Base-by-base conservation (phyloP, 2,329 filamentous ascomycete species). In the Sporothrix curviconia region DNA sequence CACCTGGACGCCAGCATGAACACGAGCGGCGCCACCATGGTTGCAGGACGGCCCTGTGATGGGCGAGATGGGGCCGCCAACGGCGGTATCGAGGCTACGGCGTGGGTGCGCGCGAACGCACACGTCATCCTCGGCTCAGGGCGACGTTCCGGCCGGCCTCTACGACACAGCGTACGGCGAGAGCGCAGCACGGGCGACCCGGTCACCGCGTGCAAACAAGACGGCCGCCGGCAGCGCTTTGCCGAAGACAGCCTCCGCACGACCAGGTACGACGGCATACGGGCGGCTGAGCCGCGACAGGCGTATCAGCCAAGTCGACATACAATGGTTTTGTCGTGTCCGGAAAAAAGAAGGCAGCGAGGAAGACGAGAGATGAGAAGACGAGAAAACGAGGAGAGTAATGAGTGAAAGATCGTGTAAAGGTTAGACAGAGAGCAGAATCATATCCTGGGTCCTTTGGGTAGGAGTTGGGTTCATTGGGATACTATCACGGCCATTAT, bases 151-250 rank as follows among this genome's bases (percentile, higher is more conserved):
- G 6, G 28, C 30, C 9, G 53, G 24, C 46, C 30, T 36, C n/a
- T 51, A 46, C 37, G 47, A 50, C 25, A 56, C 15, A 19, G 36
- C 44, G 22, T 62, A 62, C 36, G 55, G 53, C 57, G 43, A 59
- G 57, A 62, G 59, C 24, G 59, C 61, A 0, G 58, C 61, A 1
- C 59, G 59, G 7, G 61, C 61, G 1, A 63, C 61, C 0, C 58
- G 60, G 8, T 3, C 19, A 1, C 19, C 55, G 9, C 57, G 61
- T 17, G 17, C 28, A n/a, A 43, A 44, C 40, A 25, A 19, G n/a
- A 57, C 43, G 32, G 7, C 32, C 7, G 25, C 15, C 6, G 32
- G 40, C 40, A 47, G 32, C 25, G 40, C 56, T 2, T 46, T 57
- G 28, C 15, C 14, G 52, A 59, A 17, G 22, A 30, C 42, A 32